Evolutionary conservation across 352 stramenopile species (phyloP).

Genomic region (Thalassiosira mediterranea): DNA sequence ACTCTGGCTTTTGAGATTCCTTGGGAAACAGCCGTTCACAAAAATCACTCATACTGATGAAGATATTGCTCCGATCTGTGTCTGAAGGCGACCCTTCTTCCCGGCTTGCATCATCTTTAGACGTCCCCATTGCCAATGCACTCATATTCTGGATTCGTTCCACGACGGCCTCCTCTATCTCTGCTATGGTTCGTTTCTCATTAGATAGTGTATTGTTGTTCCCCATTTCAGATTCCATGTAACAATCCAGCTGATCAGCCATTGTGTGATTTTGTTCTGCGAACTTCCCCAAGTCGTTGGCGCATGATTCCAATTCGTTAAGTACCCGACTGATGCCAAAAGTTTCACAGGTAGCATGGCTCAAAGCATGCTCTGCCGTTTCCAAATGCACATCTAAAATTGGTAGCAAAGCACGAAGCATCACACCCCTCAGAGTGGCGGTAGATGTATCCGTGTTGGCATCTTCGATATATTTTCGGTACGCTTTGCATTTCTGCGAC

Average conservation of each 20-base stretch:
- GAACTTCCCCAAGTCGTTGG: slow-evolving; percentile 47
- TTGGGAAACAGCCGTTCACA: slow-evolving; percentile 38
- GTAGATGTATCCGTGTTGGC: slow-evolving; percentile 8
- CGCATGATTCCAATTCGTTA: slow-evolving; percentile 45
- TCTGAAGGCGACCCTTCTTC: not conserved
- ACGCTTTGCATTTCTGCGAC: slow-evolving; percentile 32
- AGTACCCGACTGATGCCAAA: slow-evolving; percentile 46
- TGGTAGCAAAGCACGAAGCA: slow-evolving; percentile 45
- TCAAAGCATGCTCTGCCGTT: slow-evolving; percentile 40
- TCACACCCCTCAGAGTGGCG: not conserved
- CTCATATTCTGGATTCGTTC: slow-evolving; percentile 36
- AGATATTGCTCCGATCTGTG: slow-evolving; percentile 2
- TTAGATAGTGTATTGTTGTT: slow-evolving; percentile 34
- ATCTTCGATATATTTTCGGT: slow-evolving; percentile 30
- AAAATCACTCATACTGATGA: slow-evolving; percentile 32
- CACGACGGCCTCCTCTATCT: slow-evolving; percentile 51
- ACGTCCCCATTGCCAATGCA: slow-evolving; percentile 10
- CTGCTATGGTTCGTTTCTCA: slow-evolving; percentile 53
- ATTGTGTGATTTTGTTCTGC: slow-evolving; percentile 51
- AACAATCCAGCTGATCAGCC: slow-evolving; percentile 51
- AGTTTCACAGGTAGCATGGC: slow-evolving; percentile 34
- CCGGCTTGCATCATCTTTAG: not conserved
- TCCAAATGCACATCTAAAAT: slow-evolving; percentile 42
- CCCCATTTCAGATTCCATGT: slow-evolving; percentile 26
- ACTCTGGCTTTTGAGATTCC: slow-evolving; percentile 9